Base-by-base conservation (phyloP, 1,284 basidiomycete species). In the Fomitopsis betulina region DNA sequence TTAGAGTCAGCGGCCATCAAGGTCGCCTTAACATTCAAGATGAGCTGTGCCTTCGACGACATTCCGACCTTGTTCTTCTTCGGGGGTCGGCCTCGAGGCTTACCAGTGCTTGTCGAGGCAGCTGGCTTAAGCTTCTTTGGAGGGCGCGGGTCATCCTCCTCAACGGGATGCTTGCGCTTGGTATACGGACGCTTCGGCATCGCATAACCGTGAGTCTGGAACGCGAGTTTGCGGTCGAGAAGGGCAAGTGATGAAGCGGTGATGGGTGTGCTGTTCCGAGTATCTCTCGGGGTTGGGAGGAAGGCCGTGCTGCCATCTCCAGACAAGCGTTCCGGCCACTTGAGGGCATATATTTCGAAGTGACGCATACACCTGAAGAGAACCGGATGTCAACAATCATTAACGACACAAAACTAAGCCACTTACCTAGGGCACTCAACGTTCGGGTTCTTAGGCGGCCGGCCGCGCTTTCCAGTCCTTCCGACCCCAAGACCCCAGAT, bases 361-460 rank as follows among this genome's bases (percentile, higher is more conserved):
- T 91, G 89, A 19, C 89, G 85, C 71, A 91, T 79, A 68, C 89
- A 91, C 59, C 89, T 91, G 27, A 9, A 35, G 5, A 38, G 6
- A 40, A 25, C 8, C 19, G 7, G 43, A 15, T 8, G n/a, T 51
- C n/a, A 25, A 19, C 10, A 15, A 15, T 4, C 19, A 27, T 21
- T 27, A 10, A 38, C 23, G 25, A 54, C 54, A 55, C 66, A 53
- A 49, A 55, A 49, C 55, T 63, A 38, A 47, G 52, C 54, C n/a
- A 73, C 81, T 59, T 70, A 91, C 89, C 88, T 78, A 53, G 88
- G 87, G 70, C 89, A 91, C 49, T 90, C 85, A 60, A 83, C 81
- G 61, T 83, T 81, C 47, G 78, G 74, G 69, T 85, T 82, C 74
- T 83, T 85, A 62, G 75, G 80, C 56, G 64, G 72, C 55, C 62